Percentiles rank a stretch among this genome's conserved stretches.
Conservation (phyloP, 176 grass and related monocot species). For the Ananas comosus region DNA sequence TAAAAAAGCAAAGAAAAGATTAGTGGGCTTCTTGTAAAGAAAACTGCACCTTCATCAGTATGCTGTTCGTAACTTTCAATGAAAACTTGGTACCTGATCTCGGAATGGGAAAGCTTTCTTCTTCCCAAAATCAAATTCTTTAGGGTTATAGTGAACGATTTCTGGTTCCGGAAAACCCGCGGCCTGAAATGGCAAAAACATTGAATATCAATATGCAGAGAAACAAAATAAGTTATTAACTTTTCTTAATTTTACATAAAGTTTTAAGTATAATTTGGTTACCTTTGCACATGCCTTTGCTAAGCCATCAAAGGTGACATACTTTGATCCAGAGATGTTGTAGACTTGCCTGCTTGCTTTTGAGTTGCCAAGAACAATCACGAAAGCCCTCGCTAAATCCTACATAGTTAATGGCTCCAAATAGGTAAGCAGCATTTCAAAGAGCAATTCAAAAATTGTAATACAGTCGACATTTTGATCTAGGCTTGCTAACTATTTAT, state of each 20-base stretch:
- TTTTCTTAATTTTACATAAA: background rate
- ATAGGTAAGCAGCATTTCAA: constrained; percentile 3
- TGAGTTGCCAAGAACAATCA: constrained; percentile 53
- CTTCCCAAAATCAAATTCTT: constrained; percentile 95
- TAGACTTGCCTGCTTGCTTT: constrained; percentile 90
- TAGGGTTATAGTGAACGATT: constrained; percentile 80
- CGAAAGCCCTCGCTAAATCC: constrained; percentile 72
- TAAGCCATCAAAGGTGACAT: constrained; percentile 91
- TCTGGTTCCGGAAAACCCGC: constrained; percentile 86
- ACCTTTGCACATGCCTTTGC: constrained; percentile 95
- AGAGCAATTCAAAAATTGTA: background rate
- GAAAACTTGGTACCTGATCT: constrained; percentile 51
- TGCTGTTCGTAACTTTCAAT: too few species aligned
- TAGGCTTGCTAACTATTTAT: background rate
- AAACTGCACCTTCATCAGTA: too few species aligned
- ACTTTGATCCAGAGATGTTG: constrained; percentile 91
- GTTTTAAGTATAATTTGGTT: background rate
- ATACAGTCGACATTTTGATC: background rate
- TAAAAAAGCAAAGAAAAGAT: too few species aligned
- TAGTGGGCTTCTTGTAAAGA: too few species aligned
- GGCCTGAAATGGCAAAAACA: constrained; percentile 30
- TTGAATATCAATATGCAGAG: background rate
- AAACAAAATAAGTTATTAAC: too few species aligned
- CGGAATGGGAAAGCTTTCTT: constrained; percentile 95
- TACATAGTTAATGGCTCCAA: constrained; percentile 16